Evolutionary conservation across 306 rosid species (phyloP), one percentile per base, ranked within the genome.

Genomic region (Sesbania bispinosa): DNA sequence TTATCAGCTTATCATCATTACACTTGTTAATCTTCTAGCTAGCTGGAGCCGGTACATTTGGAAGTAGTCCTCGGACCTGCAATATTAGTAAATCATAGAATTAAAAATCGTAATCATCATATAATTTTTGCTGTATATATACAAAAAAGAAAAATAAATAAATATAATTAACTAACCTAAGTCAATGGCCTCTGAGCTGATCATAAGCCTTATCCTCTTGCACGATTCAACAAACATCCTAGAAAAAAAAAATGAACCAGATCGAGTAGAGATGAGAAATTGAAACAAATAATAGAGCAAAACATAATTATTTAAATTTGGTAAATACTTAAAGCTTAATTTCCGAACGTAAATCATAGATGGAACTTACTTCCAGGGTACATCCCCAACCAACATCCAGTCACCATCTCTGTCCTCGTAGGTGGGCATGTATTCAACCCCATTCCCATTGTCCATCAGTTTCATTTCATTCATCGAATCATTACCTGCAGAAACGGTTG

Each of bases 311-410:
- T 15, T 24, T 7, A 9, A 9, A 1, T 10, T 19, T 19, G 47
- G 3, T 11, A 27, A 67, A 47, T 11, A 30, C 2, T 3, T 1
- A 33, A 54, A 48, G 18, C 54, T n/a, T n/a, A n/a, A 26, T 26
- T 26, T 26, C 2, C 4, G 4, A 26, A 26, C 0, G 5, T n/a
- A 29, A 55, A 55, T 14, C 10, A 57, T 27, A 7, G 7, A 15
- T 19, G 4, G 42, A 69, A 73, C 86, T 75, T 77, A 87, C 96
- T 85, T 85, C 96, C 96, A 90, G 0, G 96, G 96, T 3, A 89
- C 96, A 85, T 89, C 96, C 19, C 96, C 96, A 19, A 87, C 82
- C 27, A 89, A 79, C 96, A 90, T 90, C 96, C 91, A 90, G 47
- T 90, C 93, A 72, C 89, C 96, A 63, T 90, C 96, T 74, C 62